Percentiles rank a stretch among this genome's conserved stretches.
These are phyloP conservation scores for Striga hermonthica DNA, from an alignment of 305 asterid genomes.

Conservation along the genomic window DNA sequence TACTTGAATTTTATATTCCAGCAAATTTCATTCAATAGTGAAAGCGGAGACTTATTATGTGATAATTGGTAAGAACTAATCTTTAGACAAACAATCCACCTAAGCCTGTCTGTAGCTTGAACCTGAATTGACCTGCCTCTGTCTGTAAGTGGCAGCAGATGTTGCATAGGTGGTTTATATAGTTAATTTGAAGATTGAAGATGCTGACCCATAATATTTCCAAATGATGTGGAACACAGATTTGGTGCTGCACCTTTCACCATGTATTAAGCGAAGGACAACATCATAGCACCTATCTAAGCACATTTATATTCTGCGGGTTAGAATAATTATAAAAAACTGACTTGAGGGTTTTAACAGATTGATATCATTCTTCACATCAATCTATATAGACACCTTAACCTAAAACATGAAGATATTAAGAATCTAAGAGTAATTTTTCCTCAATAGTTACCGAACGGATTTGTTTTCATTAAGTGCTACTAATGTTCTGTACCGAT, in stretches of 20 bases:
- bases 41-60: conserved; percentile 13
- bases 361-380: neutral
- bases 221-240: neutral
- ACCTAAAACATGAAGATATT: neutral
- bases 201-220: neutral
- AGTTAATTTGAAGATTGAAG: neutral
- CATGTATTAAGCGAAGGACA: neutral
- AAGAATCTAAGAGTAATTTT: neutral
- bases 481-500: neutral
- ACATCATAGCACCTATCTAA: neutral
- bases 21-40: neutral
- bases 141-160: conserved; percentile 5
- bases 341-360: neutral
- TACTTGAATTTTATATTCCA: neutral
- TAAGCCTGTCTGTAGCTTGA: conserved; percentile 1
- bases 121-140: conserved; percentile 8
- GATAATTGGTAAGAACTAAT: conserved; percentile 1
- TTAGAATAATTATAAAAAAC: neutral
- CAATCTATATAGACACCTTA: neutral
- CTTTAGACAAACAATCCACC: conserved; percentile 11
- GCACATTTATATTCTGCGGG: neutral
- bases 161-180: neutral
- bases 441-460: neutral
- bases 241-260: neutral
- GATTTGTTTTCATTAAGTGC: neutral